phyloP scores from a whole-genome alignment of 225 moss, liverwort and hornwort genomes.

The Climacium dendroides region DNA sequence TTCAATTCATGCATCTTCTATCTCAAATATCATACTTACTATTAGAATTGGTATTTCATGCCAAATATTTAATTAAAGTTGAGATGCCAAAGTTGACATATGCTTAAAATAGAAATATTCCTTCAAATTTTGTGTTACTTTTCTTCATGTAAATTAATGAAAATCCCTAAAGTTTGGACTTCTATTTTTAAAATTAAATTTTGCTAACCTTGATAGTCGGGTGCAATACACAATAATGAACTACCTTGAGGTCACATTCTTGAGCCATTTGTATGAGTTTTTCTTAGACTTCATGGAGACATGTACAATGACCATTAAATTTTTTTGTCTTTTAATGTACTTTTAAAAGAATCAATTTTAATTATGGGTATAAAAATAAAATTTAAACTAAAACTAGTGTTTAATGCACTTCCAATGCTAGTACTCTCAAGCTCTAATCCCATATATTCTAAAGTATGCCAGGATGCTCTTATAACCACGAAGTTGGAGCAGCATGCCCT shows the following conservation, averaged over 20 bases:
- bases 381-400: not conserved
- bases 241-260: not conserved
- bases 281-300: not conserved
- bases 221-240: not conserved
- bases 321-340: too few relatives aligned
- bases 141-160: too few relatives aligned
- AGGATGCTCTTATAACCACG: too few relatives aligned
- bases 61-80: not conserved
- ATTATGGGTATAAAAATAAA: fast-evolving
- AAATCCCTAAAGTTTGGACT: not conserved
- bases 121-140: too few relatives aligned
- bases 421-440: not conserved
- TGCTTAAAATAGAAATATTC: fast-evolving
- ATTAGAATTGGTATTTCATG: fast-evolving
- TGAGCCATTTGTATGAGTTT: too few relatives aligned
- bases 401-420: not conserved
- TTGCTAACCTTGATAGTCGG: fast-evolving
- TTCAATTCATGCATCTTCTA: too few relatives aligned
- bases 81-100: fast-evolving
- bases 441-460: not conserved
- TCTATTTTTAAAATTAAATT: not conserved
- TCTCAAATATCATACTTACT: fast-evolving
- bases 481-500: not conserved
- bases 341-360: not conserved
- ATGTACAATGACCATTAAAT: too few relatives aligned